phyloP scores from a whole-genome alignment of 768 basidiomycete genomes.

The Leccinum incarnatum region DNA sequence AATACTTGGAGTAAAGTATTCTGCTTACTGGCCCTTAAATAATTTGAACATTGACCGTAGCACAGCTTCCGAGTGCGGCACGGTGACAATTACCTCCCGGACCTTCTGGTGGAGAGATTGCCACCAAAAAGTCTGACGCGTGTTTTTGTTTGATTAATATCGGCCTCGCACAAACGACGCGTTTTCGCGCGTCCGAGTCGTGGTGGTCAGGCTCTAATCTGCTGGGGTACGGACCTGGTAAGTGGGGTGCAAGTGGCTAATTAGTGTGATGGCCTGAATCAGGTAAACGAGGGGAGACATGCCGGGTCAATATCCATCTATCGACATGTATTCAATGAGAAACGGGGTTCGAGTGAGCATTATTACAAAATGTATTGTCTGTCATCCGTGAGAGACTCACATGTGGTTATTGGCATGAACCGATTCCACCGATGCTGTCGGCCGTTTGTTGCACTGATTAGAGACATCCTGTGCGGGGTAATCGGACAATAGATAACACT shows the following conservation, averaged over 20 bases:
- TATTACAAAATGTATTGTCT: not conserved
- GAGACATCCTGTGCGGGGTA: not conserved
- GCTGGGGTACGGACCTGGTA: not conserved
- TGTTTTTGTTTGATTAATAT: not conserved
- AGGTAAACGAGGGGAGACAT: not conserved
- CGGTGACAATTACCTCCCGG: not conserved
- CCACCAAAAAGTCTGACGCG: not conserved
- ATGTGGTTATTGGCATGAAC: constrained; percentile 1
- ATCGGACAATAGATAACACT: not conserved
- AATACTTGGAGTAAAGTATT: not conserved
- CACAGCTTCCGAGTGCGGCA: constrained; percentile 12
- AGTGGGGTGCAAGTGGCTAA: not conserved
- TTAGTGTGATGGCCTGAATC: not conserved
- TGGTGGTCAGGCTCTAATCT: not conserved
- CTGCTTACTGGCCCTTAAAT: constrained; percentile 8
- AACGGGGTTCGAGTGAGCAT: not conserved
- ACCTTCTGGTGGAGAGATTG: not conserved
- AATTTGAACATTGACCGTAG: not conserved
- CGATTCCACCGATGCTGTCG: constrained; percentile 8
- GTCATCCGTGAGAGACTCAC: not conserved
- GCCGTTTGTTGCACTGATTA: not conserved
- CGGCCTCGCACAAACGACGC: not conserved
- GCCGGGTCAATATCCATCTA: not conserved
- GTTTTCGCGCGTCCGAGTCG: not conserved
- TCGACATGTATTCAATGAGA: not conserved